These are phyloP conservation scores for Bertia moriformis DNA, from an alignment of 2,329 filamentous ascomycete species.

Conservation along the genomic window DNA sequence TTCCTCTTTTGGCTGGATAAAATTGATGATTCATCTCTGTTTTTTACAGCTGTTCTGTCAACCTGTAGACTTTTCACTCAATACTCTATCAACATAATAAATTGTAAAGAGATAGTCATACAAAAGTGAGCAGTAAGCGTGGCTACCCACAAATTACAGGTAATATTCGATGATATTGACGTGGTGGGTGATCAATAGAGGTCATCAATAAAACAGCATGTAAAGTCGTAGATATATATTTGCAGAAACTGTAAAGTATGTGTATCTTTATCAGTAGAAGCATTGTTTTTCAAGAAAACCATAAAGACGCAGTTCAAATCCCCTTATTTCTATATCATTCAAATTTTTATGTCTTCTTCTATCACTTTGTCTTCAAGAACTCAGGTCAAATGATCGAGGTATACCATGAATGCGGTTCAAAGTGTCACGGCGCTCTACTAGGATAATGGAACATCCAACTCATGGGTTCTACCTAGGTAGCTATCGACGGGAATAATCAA, in stretches of 20 bases:
- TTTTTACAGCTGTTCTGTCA: background rate
- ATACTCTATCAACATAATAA: background rate
- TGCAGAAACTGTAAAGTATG: background rate
- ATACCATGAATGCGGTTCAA: background rate
- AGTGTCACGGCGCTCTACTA: no score
- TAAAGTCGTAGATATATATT: background rate
- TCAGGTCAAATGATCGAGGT: background rate
- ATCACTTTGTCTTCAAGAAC: background rate
- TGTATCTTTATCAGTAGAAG: no score
- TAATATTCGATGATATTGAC: background rate
- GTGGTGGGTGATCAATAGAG: background rate
- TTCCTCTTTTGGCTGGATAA: background rate
- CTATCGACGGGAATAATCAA: no score
- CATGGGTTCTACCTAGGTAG: no score
- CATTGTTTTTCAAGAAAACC: background rate
- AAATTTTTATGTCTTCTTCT: background rate
- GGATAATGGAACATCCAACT: no score
- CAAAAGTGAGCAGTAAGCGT: background rate
- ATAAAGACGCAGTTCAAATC: background rate
- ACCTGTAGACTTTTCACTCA: background rate
- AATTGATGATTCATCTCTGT: background rate
- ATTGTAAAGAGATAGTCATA: background rate
- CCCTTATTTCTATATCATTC: background rate
- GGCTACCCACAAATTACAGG: background rate
- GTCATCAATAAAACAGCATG: background rate